A percentile compares a stretch with the other conserved stretches of the same genome.
These are phyloP conservation scores for Sarocladium kiliense DNA, from an alignment of 2,329 filamentous ascomycete species.

Conservation along the genomic window DNA sequence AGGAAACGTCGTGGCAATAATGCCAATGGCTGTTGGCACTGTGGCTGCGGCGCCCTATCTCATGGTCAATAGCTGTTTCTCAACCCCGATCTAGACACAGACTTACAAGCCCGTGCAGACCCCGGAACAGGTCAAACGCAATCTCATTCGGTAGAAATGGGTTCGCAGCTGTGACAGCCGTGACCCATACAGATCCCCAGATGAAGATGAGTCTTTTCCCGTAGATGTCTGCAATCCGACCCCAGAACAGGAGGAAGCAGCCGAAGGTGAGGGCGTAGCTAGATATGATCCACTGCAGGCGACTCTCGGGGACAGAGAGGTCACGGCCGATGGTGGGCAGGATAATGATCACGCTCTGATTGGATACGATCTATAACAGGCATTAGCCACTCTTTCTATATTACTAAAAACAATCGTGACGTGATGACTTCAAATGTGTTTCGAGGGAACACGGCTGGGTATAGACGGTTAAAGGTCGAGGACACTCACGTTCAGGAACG, in stretches of 20 bases:
- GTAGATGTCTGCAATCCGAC: slow-evolving; percentile 61
- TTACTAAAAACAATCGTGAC: too few species aligned
- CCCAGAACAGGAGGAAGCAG: slow-evolving; percentile 64
- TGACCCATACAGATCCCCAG: slow-evolving; percentile 58
- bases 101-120: slow-evolving; percentile 54
- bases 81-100: too few species aligned
- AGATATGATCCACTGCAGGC: slow-evolving; percentile 63
- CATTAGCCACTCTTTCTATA: too few species aligned
- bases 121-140: slow-evolving; percentile 61
- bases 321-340: slow-evolving; percentile 55
- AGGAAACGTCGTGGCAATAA: slow-evolving; percentile 61
- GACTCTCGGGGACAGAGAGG: slow-evolving; percentile 50
- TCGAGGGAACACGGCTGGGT: too few species aligned
- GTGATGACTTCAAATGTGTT: too few species aligned
- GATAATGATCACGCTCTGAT: slow-evolving; percentile 57
- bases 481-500: slow-evolving; percentile 46
- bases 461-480: background rate
- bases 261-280: slow-evolving; percentile 62
- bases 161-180: slow-evolving; percentile 51
- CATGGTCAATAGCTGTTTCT: background rate
- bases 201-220: slow-evolving; percentile 63
- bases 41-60: slow-evolving; percentile 60
- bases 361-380: slow-evolving; percentile 43
- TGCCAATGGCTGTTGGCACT: slow-evolving; percentile 66
- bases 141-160: slow-evolving; percentile 64